phyloP scores from a whole-genome alignment of 805 yeast species.

The Ogataea ganodermae region DNA sequence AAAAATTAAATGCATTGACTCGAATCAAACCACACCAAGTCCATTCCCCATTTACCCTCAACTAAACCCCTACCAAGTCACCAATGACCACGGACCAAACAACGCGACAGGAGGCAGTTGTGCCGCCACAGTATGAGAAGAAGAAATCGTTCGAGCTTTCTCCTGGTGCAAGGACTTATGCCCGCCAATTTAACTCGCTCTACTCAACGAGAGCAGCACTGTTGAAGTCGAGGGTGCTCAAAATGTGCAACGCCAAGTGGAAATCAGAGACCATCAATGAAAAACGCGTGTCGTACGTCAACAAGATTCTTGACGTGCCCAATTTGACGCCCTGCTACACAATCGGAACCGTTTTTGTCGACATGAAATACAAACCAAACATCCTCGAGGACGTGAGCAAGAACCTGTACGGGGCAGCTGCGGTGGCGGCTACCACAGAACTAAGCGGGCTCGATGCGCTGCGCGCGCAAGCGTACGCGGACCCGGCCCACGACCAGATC shows the following conservation, averaged over 20 bases:
- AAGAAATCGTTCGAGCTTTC: slow-evolving; percentile 17
- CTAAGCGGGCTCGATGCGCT: slow-evolving; percentile 27
- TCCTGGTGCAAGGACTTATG: slow-evolving; percentile 42
- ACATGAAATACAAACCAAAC: slow-evolving; percentile 82
- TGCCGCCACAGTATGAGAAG: slow-evolving; percentile 13
- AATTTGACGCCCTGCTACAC: slow-evolving; percentile 73
- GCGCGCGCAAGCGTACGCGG: slow-evolving; percentile 49
- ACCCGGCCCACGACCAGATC: slow-evolving; percentile 56
- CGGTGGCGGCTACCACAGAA: slow-evolving; percentile 27
- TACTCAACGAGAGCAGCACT: slow-evolving; percentile 54
- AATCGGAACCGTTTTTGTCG: slow-evolving; percentile 83
- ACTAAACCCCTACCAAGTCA: not conserved
- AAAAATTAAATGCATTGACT: not conserved
- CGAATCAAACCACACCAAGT: not conserved
- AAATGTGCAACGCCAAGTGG: slow-evolving; percentile 46
- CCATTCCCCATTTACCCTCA: not conserved
- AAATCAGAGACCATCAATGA: slow-evolving; percentile 42
- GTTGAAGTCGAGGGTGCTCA: slow-evolving; percentile 48
- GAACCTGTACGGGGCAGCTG: slow-evolving; percentile 52
- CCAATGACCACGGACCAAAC: slow-evolving; percentile 28
- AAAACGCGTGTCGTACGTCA: slow-evolving; percentile 33
- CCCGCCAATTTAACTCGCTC: slow-evolving; percentile 57
- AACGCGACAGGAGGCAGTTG: slow-evolving; percentile 18
- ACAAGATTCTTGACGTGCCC: slow-evolving; percentile 62
- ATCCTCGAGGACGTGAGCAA: slow-evolving; percentile 78